Percentiles rank a stretch among this genome's conserved stretches.
Conservation (phyloP, 176 grass and related monocot species). For the Sorghum bicolor region DNA sequence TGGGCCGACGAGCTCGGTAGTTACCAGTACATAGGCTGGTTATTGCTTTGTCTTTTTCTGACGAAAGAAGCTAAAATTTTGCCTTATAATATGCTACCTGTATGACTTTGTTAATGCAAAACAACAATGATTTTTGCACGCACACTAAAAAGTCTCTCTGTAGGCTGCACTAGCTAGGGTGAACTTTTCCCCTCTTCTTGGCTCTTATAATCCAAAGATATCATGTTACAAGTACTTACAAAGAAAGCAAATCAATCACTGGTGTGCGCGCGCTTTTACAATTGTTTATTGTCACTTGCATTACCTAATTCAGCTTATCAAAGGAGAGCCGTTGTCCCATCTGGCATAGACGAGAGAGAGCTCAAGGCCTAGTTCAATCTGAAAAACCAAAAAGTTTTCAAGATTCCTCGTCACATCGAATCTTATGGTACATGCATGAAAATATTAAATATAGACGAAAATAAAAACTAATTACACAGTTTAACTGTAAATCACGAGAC, state of each 20-base stretch:
- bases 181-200: constrained; percentile 26
- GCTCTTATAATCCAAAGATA: constrained; percentile 12
- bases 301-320: constrained; percentile 22
- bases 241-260: background rate
- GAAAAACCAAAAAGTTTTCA: too few species aligned
- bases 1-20: too few species aligned
- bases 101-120: background rate
- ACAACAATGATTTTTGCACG: background rate
- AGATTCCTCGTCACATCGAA: too few species aligned
- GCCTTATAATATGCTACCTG: too few species aligned
- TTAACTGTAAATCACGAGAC: too few species aligned
- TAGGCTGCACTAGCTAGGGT: background rate
- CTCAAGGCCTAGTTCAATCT: too few species aligned
- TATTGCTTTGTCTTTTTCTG: too few species aligned
- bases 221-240: background rate
- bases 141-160: background rate
- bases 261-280: background rate
- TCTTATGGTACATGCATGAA: too few species aligned
- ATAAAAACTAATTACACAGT: too few species aligned
- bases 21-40: too few species aligned
- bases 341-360: background rate
- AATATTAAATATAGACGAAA: too few species aligned
- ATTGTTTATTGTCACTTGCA: background rate
- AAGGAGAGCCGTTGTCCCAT: constrained; percentile 10
- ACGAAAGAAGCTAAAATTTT: too few species aligned